Evolutionary conservation across 805 yeast genomes (phyloP).

Genomic region (Monosporozyma servazzii): DNA sequence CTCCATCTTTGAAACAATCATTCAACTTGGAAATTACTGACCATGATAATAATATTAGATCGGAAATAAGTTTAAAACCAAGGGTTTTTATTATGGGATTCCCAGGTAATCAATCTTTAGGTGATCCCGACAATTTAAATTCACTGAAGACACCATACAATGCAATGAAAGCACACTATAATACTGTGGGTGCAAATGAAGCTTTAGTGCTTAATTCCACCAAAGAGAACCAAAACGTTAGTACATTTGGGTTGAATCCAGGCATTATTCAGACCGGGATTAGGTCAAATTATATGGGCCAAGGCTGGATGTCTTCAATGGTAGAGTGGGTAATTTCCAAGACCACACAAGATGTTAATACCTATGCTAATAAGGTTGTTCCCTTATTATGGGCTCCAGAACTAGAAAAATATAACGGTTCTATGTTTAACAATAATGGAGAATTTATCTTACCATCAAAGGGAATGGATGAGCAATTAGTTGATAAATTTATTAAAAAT

Average conservation of each 20-base stretch:
- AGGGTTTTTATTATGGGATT: conserved; percentile 34
- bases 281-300: conserved; percentile 30
- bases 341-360: conserved; percentile 28
- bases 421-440: conserved; percentile 27
- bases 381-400: conserved; percentile 28
- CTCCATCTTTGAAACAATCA: conserved; percentile 13
- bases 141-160: conserved; percentile 25
- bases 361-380: conserved; percentile 26
- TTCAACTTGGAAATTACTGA: background rate
- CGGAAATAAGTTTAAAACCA: conserved; percentile 12
- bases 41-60: background rate
- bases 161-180: conserved; percentile 29
- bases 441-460: conserved; percentile 21
- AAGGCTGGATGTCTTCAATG: conserved; percentile 15
- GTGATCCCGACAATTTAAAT: conserved; percentile 31
- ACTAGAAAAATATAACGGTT: conserved; percentile 26
- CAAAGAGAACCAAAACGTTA: conserved; percentile 12
- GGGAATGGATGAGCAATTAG: conserved; percentile 26
- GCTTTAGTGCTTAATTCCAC: conserved; percentile 24
- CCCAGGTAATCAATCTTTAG: conserved; percentile 31
- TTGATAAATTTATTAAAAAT: conserved; percentile 17
- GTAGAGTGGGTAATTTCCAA: conserved; percentile 28
- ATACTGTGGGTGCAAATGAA: conserved; percentile 38
- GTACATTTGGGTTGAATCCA: conserved; percentile 34
- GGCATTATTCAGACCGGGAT: conserved; percentile 32